Evolutionary conservation across 495 filamentous ascomycete genomes (phyloP).

Genomic region (Penicillium coprophilum): DNA sequence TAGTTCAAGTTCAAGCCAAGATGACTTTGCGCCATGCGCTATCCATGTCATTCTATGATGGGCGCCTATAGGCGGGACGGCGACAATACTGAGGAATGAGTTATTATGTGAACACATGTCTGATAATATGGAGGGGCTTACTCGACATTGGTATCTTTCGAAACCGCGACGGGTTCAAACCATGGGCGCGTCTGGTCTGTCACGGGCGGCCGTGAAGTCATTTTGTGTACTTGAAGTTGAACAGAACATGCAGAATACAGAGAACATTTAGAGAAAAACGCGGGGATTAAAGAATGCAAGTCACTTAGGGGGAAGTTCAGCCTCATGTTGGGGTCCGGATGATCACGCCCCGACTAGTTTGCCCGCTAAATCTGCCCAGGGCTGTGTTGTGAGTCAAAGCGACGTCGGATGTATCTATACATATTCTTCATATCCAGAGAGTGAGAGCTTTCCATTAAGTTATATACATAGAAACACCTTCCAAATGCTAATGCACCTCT

Average conservation of each 20-base stretch:
- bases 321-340: conserved; percentile 53
- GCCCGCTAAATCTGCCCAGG: not conserved
- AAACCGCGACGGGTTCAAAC: conserved; percentile 21
- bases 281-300: not conserved
- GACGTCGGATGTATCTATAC: not conserved
- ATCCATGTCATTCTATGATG: conserved; percentile 41
- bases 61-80: conserved; percentile 45
- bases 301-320: conserved; percentile 42
- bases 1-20: conserved; percentile 33
- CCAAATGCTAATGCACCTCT: conserved; percentile 27
- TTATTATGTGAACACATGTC: not conserved
- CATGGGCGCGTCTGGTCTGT: conserved; percentile 11
- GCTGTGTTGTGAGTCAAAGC: conserved; percentile 7
- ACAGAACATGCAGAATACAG: not conserved
- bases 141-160: conserved; percentile 38
- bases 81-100: conserved; percentile 37
- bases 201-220: conserved; percentile 10
- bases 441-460: conserved; percentile 1
- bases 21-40: conserved; percentile 16
- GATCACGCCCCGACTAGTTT: conserved; percentile 45
- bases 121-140: conserved; percentile 19
- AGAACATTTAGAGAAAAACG: not conserved
- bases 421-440: not conserved
- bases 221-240: not conserved
- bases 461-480: conserved; percentile 7